A percentile compares a stretch with the other conserved stretches of the same genome.
These are phyloP conservation scores for Triticum dicoccoides DNA, from an alignment of 176 grass and related monocot species.

Conservation along the genomic window DNA sequence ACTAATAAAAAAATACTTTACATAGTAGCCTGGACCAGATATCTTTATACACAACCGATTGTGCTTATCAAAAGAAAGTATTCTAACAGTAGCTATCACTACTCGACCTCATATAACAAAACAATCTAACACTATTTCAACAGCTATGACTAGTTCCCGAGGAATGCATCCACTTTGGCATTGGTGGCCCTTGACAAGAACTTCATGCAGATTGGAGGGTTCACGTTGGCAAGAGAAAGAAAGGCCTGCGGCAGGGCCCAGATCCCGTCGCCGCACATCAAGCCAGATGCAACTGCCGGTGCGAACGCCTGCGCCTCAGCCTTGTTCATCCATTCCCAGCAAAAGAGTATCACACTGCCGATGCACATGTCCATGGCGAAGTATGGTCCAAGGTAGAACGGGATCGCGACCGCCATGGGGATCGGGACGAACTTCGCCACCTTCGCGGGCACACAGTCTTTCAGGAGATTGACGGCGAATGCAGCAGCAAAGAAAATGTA, in stretches of 20 bases:
- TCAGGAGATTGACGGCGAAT: slow-evolving; percentile 35
- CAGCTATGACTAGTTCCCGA: slow-evolving; percentile 13
- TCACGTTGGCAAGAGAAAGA: slow-evolving; percentile 51
- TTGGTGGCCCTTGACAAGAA: slow-evolving; percentile 50
- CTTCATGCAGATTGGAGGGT: slow-evolving; percentile 69
- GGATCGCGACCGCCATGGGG: slow-evolving; percentile 61
- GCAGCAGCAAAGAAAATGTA: slow-evolving; percentile 40
- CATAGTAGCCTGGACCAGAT: neutral
- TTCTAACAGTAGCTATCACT: neutral
- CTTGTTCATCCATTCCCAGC: slow-evolving; percentile 48
- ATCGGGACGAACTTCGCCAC: slow-evolving; percentile 44
- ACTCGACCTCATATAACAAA: neutral
- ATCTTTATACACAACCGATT: slow-evolving; percentile 6
- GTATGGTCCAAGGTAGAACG: slow-evolving; percentile 58
- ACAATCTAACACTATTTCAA: neutral
- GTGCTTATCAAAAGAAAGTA: neutral
- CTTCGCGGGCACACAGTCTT: slow-evolving; percentile 33
- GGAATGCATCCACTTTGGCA: slow-evolving; percentile 49
- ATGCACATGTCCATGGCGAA: slow-evolving; percentile 62
- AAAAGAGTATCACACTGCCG: slow-evolving; percentile 39
- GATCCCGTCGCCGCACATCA: slow-evolving; percentile 56
- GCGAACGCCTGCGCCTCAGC: slow-evolving; percentile 39
- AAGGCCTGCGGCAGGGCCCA: slow-evolving; percentile 55
- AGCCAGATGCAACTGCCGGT: slow-evolving; percentile 47
- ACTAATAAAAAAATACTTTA: neutral